Evolutionary conservation across 805 yeast genomes (phyloP).

Genomic region (Cyberlindnera xishuangbannaensis): DNA sequence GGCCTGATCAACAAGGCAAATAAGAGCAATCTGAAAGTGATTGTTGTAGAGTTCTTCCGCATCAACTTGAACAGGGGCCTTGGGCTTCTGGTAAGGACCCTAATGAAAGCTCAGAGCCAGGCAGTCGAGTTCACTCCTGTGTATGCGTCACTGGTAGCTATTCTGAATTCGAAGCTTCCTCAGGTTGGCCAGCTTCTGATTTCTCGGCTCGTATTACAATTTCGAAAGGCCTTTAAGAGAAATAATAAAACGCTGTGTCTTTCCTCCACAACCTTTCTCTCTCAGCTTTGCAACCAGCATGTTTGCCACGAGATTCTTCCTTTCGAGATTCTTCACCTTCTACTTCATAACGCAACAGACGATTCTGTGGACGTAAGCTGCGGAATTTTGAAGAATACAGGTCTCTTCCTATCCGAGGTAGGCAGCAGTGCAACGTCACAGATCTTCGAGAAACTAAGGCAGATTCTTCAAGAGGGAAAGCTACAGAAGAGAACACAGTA

Average conservation of each 20-base stretch:
- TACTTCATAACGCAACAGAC: slow-evolving; percentile 44
- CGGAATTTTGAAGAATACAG: slow-evolving; percentile 44
- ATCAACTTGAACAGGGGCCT: slow-evolving; percentile 55
- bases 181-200: slow-evolving; percentile 56
- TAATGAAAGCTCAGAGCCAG: slow-evolving; percentile 48
- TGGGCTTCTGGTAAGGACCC: slow-evolving; percentile 51
- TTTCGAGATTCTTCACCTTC: slow-evolving; percentile 45
- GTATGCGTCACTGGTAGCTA: slow-evolving; percentile 52
- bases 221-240: slow-evolving; percentile 45
- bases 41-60: slow-evolving; percentile 45
- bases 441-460: slow-evolving; percentile 56
- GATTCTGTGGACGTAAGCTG: slow-evolving; percentile 53
- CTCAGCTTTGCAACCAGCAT: slow-evolving; percentile 57
- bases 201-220: slow-evolving; percentile 49
- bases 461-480: slow-evolving; percentile 50
- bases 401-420: slow-evolving; percentile 40
- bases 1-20: slow-evolving; percentile 42
- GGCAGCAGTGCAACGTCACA: slow-evolving; percentile 40
- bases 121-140: slow-evolving; percentile 39
- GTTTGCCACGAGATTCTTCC: slow-evolving; percentile 51
- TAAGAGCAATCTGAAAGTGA: slow-evolving; percentile 40
- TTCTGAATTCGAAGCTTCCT: slow-evolving; percentile 64
- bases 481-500: slow-evolving; percentile 38
- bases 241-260: slow-evolving; percentile 41
- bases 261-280: slow-evolving; percentile 44